Conservation (phyloP, 2,329 filamentous ascomycete genomes). For the Diaporthe helianthi region DNA sequence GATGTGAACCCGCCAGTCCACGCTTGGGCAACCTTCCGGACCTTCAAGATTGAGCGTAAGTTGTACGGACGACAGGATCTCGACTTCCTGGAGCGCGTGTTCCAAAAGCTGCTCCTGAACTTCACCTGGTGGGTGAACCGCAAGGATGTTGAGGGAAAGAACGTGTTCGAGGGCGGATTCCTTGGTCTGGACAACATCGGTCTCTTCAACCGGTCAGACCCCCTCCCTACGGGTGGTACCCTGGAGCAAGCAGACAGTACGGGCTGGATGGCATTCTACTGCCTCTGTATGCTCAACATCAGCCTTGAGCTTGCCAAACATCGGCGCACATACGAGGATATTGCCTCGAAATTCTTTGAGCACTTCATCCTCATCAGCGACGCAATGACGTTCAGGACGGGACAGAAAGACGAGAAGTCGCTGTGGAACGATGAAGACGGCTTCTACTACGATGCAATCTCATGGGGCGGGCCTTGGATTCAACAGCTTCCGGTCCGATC, state of each 20-base stretch:
- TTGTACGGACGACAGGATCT: slow-evolving; percentile 94
- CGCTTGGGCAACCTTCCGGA: slow-evolving; percentile 93
- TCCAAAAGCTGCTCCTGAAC: slow-evolving; percentile 94
- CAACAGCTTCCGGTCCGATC: slow-evolving; percentile 93
- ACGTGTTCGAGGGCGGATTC: slow-evolving; percentile 97
- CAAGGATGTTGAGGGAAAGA: slow-evolving; percentile 93
- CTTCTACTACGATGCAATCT: slow-evolving; percentile 98
- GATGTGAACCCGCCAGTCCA: slow-evolving; percentile 97
- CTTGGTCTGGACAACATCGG: slow-evolving; percentile 96
- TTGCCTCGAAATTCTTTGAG: slow-evolving; percentile 98
- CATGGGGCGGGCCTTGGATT: slow-evolving; percentile 91
- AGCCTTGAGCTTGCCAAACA: slow-evolving; percentile 94
- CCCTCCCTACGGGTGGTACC: slow-evolving; percentile 89
- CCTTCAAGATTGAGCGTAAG: slow-evolving; percentile 98
- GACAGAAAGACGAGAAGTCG: slow-evolving; percentile 75
- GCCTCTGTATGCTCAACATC: slow-evolving; percentile 95
- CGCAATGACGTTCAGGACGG: slow-evolving; percentile 87
- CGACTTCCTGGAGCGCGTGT: slow-evolving; percentile 94
- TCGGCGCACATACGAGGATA: slow-evolving; percentile 92
- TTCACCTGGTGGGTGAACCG: slow-evolving; percentile 99
- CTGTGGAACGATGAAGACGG: slow-evolving; percentile 96
- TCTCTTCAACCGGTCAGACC: slow-evolving; percentile 95
- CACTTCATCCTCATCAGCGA: slow-evolving; percentile 98
- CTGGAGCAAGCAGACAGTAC: slow-evolving; percentile 97
- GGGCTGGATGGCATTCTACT: slow-evolving; percentile 99